Conservation (phyloP, 768 basidiomycete genomes). For the Boletus sensibilis region DNA sequence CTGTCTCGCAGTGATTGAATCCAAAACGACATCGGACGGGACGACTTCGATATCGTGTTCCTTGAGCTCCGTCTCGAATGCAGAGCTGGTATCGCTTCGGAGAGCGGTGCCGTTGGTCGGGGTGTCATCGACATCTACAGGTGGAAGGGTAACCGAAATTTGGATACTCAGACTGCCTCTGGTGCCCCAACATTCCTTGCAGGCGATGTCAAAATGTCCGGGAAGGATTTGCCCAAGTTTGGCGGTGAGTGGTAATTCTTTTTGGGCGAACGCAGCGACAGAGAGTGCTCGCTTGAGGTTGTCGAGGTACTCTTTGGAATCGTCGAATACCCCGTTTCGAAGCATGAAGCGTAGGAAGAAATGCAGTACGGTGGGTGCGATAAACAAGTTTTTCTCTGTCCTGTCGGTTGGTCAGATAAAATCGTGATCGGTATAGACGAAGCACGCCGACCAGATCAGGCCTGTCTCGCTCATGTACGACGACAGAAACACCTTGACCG, state of each 20-base stretch:
- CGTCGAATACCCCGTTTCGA: constrained; percentile 42
- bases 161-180: constrained; percentile 34
- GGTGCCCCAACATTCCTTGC: constrained; percentile 48
- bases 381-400: constrained; percentile 42
- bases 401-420: constrained; percentile 29
- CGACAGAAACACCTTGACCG: constrained; percentile 65
- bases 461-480: constrained; percentile 66
- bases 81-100: background rate
- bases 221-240: constrained; percentile 39
- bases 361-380: constrained; percentile 41
- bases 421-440: background rate
- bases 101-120: background rate
- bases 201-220: constrained; percentile 48
- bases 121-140: background rate
- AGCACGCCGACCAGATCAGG: constrained; percentile 52
- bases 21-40: constrained; percentile 23
- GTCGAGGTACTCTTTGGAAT: constrained; percentile 17
- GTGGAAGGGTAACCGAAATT: constrained; percentile 10
- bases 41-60: constrained; percentile 32
- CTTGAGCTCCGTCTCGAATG: constrained; percentile 42
- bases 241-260: constrained; percentile 43
- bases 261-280: constrained; percentile 38
- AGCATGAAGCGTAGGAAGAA: constrained; percentile 49
- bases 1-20: constrained; percentile 28
- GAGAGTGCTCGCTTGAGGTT: constrained; percentile 46